A percentile compares a stretch with the other conserved stretches of the same genome.
Evolutionary conservation across 805 yeast genomes (phyloP).

Genomic region (Teunomyces atbi): DNA sequence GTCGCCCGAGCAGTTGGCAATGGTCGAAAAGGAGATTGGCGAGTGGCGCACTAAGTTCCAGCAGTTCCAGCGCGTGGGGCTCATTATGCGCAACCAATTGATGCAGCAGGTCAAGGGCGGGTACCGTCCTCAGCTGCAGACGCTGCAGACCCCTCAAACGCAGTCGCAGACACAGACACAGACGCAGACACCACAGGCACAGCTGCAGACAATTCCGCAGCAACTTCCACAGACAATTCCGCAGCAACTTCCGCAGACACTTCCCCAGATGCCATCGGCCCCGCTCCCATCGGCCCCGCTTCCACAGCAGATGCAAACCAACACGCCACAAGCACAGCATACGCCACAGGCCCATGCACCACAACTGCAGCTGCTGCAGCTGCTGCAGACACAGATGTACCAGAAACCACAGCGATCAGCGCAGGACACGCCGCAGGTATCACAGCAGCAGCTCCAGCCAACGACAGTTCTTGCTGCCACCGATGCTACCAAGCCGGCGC

Average conservation of each 20-base stretch:
- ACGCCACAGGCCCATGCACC: not conserved
- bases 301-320: not conserved
- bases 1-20: constrained; percentile 44
- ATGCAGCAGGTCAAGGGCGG: constrained; percentile 22
- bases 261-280: too few species aligned
- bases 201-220: not conserved
- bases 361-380: not conserved
- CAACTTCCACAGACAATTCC: not conserved
- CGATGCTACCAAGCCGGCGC: constrained; percentile 9
- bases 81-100: constrained; percentile 44
- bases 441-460: constrained; percentile 25
- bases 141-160: not conserved
- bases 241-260: too few species aligned
- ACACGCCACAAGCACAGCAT: not conserved
- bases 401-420: constrained; percentile 10
- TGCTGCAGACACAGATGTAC: constrained; percentile 10
- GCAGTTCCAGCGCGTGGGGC: constrained; percentile 51
- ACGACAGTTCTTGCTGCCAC: constrained; percentile 12
- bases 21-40: constrained; percentile 48
- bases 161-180: not conserved
- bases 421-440: constrained; percentile 12
- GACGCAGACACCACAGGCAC: not conserved
- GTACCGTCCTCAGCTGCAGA: not conserved
- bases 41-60: constrained; percentile 47
- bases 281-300: too few species aligned